These are phyloP conservation scores for Trametes pubescens DNA, from an alignment of 1,284 basidiomycete species.

Conservation along the genomic window DNA sequence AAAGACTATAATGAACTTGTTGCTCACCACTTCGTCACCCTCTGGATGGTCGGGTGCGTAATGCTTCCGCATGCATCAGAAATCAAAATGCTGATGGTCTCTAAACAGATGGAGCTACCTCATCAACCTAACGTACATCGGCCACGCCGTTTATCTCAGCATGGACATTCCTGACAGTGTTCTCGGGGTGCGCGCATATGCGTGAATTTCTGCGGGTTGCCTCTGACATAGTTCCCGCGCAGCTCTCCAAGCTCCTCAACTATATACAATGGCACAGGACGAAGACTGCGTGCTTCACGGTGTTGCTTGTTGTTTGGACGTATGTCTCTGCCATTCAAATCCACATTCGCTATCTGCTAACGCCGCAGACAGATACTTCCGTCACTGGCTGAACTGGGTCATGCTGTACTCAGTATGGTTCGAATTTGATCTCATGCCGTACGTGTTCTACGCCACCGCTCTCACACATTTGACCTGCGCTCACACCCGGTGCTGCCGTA, in stretches of 20 bases:
- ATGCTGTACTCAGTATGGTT: constrained; percentile 91
- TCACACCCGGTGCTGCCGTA: not conserved
- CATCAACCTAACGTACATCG: constrained; percentile 86
- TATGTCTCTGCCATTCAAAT: constrained; percentile 50
- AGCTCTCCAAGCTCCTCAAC: constrained; percentile 89
- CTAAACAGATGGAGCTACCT: constrained; percentile 86
- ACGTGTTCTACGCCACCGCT: constrained; percentile 44
- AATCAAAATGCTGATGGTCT: constrained; percentile 3
- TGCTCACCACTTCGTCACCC: constrained; percentile 89
- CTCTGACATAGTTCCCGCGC: not conserved
- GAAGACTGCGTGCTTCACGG: constrained; percentile 71
- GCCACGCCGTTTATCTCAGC: constrained; percentile 92
- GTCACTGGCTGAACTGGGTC: constrained; percentile 90
- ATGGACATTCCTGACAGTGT: constrained; percentile 97
- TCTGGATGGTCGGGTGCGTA: constrained; percentile 88
- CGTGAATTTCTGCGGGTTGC: not conserved
- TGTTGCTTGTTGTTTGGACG: constrained; percentile 86
- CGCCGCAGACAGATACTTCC: constrained; percentile 79
- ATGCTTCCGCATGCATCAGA: constrained; percentile 35
- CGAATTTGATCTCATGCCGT: constrained; percentile 86
- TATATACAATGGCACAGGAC: constrained; percentile 77
- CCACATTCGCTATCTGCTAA: constrained; percentile 2
- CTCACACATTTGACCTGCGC: not conserved
- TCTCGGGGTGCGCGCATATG: constrained; percentile 70
- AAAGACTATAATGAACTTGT: constrained; percentile 93